Evolutionary conservation across 2,329 filamentous ascomycete species (phyloP).

Genomic region (Calycina herbarum): DNA sequence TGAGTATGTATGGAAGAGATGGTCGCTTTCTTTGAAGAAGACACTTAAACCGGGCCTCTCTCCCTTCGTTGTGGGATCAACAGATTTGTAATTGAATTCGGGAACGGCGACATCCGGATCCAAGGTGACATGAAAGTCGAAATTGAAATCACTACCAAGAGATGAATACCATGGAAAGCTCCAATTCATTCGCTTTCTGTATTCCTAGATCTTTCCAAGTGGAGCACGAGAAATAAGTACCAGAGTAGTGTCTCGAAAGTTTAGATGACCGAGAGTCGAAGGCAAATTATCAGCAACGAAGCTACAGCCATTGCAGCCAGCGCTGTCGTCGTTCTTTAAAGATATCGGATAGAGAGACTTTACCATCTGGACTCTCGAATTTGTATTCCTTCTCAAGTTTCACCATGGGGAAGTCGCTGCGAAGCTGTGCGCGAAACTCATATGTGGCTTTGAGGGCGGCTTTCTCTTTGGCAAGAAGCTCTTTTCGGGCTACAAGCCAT

Average conservation of each 20-base stretch:
- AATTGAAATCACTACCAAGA: conserved; percentile 42
- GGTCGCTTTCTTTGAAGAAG: conserved; percentile 37
- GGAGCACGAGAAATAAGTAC: conserved; percentile 44
- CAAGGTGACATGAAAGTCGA: conserved; percentile 42
- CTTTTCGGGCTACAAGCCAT: conserved; percentile 40
- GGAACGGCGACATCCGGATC: conserved; percentile 34
- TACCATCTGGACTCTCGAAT: conserved; percentile 30
- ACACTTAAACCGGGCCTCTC: conserved; percentile 43
- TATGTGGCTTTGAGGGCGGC: conserved; percentile 36
- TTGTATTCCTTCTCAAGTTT: conserved; percentile 12
- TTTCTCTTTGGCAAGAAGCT: conserved; percentile 41
- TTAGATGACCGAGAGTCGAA: conserved; percentile 39
- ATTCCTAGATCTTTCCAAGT: conserved; percentile 40
- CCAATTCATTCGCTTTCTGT: conserved; percentile 43
- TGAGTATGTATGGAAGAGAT: conserved; percentile 43
- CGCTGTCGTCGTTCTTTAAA: conserved; percentile 38
- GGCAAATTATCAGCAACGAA: conserved; percentile 44
- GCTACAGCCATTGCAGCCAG: conserved; percentile 43
- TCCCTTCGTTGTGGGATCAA: conserved; percentile 21
- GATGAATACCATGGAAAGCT: conserved; percentile 44
- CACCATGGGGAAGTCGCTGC: conserved; percentile 38
- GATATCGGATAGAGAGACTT: conserved; percentile 35
- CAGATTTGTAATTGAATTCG: conserved; percentile 26
- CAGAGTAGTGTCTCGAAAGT: conserved; percentile 41
- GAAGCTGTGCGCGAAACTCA: conserved; percentile 36